phyloP scores from a whole-genome alignment of 352 stramenopile species.

The Stramenopiles sp. region DNA sequence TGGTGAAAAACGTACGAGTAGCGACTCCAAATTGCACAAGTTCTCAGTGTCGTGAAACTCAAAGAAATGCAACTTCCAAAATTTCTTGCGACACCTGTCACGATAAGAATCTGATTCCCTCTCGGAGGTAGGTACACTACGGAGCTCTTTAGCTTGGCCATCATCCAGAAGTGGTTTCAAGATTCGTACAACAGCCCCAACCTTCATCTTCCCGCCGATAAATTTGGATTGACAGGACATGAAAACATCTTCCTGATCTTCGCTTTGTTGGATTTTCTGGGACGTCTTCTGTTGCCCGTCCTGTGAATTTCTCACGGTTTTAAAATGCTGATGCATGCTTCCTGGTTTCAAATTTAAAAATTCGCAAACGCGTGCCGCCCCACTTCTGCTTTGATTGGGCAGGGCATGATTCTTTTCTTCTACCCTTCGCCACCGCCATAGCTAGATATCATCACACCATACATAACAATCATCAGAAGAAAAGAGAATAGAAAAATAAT shows the following conservation, averaged over 20 bases:
- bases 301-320: not conserved
- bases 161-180: not conserved
- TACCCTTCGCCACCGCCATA: no score
- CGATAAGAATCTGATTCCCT: not conserved
- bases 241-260: not conserved
- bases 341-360: no score
- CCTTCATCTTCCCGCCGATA: not conserved
- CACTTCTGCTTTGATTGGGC: no score
- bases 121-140: not conserved
- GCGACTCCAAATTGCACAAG: slow-evolving; percentile 19
- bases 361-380: no score
- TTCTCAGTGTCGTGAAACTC: slow-evolving; percentile 22
- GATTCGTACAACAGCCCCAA: not conserved
- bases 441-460: no score
- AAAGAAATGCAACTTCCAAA: not conserved
- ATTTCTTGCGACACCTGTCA: not conserved
- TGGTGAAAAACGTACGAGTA: slow-evolving; percentile 17
- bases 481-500: no score
- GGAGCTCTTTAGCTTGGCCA: not conserved
- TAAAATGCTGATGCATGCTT: no score
- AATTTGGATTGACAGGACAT: not conserved
- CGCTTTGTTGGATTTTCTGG: no score
- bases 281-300: not conserved
- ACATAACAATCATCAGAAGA: no score
- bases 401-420: no score